Percentiles rank a stretch among this genome's conserved stretches.
phyloP scores from a whole-genome alignment of 2,329 filamentous ascomycete species.

The Fusarium luffae region DNA sequence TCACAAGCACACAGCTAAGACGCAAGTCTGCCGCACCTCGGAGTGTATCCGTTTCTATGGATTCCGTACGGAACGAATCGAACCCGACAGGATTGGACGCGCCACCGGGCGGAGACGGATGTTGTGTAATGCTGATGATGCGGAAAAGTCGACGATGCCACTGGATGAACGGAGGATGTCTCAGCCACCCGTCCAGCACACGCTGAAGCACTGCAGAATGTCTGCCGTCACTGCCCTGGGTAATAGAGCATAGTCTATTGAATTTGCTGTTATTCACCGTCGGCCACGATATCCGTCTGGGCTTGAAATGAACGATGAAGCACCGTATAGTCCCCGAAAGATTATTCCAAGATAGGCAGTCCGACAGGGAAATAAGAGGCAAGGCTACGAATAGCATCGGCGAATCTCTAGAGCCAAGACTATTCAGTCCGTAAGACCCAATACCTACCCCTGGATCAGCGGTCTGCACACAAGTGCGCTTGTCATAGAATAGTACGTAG shows the following conservation, averaged over 20 bases:
- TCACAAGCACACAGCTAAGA: conserved; percentile 27
- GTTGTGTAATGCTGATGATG: conserved; percentile 25
- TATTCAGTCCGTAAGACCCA: conserved; percentile 24
- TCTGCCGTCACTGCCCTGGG: conserved; percentile 25
- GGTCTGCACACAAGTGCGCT: conserved; percentile 35
- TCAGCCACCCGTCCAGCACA: conserved; percentile 23
- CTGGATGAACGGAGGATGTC: conserved; percentile 36
- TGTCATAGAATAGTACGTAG: conserved; percentile 22
- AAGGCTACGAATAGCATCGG: conserved; percentile 36
- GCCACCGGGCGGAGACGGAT: conserved; percentile 40
- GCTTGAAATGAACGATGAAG: conserved; percentile 17
- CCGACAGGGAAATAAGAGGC: conserved; percentile 10
- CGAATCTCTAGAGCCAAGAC: conserved; percentile 41
- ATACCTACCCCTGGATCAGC: conserved; percentile 41
- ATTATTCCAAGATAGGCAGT: conserved; percentile 32
- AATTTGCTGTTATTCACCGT: conserved; percentile 3
- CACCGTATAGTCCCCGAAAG: conserved; percentile 19
- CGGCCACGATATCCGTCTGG: background rate
- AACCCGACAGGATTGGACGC: conserved; percentile 21
- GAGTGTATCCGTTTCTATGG: conserved; percentile 30
- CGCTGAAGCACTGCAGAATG: conserved; percentile 1
- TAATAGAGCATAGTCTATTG: background rate
- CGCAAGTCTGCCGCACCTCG: conserved; percentile 29
- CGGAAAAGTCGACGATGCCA: conserved; percentile 27
- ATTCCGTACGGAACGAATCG: conserved; percentile 16